Evolutionary conservation across 2,329 filamentous ascomycete species (phyloP), one percentile per base, ranked within the genome.

Genomic region (Colletotrichum musae): DNA sequence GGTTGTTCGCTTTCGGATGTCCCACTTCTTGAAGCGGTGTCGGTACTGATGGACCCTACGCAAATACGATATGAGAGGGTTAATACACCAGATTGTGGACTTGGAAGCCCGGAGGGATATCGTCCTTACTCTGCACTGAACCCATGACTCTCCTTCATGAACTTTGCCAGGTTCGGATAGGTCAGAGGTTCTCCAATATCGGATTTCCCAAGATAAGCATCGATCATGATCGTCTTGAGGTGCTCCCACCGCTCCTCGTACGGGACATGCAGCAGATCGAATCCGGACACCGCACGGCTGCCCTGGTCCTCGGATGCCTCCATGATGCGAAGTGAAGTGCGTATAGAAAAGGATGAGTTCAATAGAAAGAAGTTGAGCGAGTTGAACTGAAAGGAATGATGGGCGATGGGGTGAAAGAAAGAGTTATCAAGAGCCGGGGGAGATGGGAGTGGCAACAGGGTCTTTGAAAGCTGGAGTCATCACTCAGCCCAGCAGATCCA

Each of bases 181-280:
- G 18, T 18, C 18, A 18, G 18, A 18, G 18, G 18, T 18, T 18
- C 18, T 18, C 18, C 18, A 18, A 18, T 18, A 18, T 18, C 18
- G 18, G 18, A 18, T 0, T 36, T 28, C 4, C 53, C 61, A 9
- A 64, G 24, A 26, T 26, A 64, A 16, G 45, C 62, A 3, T 28
- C 36, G 4, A 53, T 13, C 9, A 64, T 64, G 12, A 52, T 64
- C 2, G 28, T 1, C 16, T 64, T 64, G 45, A 64, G 47, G 18
- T 21, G 47, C 18, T 26, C 47, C 47, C 47, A 26, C 5, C 47
- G 47, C 5, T 50, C 16, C 1, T 50, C 47, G 9, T 50, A 24
- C 1, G 47, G 47, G 18, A 50, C 10, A 50, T 50, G n/a, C 21
- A 18, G 18, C 6, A 21, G 18, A 3, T 50, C 47, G 18, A 50